phyloP scores from a whole-genome alignment of 352 stramenopile genomes.

The Phytophthora ohioensis region DNA sequence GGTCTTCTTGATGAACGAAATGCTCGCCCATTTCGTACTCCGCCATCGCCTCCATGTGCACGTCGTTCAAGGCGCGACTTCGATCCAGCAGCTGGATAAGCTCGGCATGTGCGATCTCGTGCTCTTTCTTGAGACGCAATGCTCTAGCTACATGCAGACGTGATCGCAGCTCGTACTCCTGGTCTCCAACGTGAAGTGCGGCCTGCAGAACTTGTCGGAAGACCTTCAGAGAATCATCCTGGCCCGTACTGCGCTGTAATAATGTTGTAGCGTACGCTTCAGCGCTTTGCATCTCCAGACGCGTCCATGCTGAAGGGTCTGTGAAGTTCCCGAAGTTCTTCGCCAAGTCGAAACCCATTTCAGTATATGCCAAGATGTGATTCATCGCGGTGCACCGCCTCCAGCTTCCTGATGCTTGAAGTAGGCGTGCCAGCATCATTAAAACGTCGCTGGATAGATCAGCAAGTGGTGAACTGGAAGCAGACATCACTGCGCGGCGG shows the following conservation, averaged over 20 bases:
- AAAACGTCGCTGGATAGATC: constrained; percentile 50
- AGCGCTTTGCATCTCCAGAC: constrained; percentile 57
- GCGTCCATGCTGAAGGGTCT: constrained; percentile 18
- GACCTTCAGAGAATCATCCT: constrained; percentile 50
- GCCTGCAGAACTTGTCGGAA: constrained; percentile 58
- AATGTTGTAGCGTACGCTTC: constrained; percentile 50
- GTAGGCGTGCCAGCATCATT: constrained; percentile 52
- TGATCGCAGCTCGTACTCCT: constrained; percentile 51
- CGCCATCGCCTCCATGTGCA: constrained; percentile 55
- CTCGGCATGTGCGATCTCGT: constrained; percentile 48
- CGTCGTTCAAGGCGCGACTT: constrained; percentile 47
- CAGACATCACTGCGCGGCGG: constrained; percentile 8
- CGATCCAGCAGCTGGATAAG: constrained; percentile 51
- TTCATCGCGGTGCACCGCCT: constrained; percentile 56
- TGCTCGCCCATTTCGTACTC: constrained; percentile 63
- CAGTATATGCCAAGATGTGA: constrained; percentile 46
- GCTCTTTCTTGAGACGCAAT: constrained; percentile 47
- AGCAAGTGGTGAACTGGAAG: constrained; percentile 19
- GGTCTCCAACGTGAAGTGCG: constrained; percentile 44
- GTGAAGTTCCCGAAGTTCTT: constrained; percentile 36
- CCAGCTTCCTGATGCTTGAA: constrained; percentile 52
- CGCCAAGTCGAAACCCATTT: constrained; percentile 55
- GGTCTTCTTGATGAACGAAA: constrained; percentile 46
- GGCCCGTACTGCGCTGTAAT: constrained; percentile 45
- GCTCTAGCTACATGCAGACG: constrained; percentile 52